Percentiles rank a stretch among this genome's conserved stretches.
These are phyloP conservation scores for Corylus americana DNA, from an alignment of 306 rosid genomes.

Conservation along the genomic window DNA sequence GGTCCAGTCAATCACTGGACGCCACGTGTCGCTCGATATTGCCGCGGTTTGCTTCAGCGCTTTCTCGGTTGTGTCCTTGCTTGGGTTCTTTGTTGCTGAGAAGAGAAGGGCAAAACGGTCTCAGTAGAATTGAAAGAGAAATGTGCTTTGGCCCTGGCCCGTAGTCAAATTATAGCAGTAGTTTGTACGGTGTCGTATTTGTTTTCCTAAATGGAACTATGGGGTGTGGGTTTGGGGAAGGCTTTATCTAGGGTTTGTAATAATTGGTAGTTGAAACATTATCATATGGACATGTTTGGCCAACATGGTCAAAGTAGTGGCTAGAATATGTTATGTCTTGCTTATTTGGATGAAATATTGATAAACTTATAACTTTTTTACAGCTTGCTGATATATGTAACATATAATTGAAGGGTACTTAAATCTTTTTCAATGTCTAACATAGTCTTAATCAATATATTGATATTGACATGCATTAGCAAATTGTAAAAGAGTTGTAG, in stretches of 20 bases:
- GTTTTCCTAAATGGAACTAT: background rate
- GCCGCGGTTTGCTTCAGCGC: conserved; percentile 72
- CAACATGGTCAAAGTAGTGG: background rate
- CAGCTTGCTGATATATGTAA: no score
- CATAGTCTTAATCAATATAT: no score
- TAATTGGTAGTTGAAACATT: no score
- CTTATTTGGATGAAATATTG: background rate
- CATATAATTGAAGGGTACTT: no score
- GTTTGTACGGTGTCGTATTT: background rate
- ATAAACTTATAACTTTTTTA: no score
- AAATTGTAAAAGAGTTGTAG: no score
- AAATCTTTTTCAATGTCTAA: no score
- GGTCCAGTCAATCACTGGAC: conserved; percentile 65
- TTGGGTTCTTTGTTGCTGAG: conserved; percentile 60
- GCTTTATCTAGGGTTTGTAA: background rate
- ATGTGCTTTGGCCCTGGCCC: background rate
- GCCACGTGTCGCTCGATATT: conserved; percentile 75
- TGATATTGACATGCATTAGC: no score
- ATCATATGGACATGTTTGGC: background rate
- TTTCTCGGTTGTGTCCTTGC: conserved; percentile 69
- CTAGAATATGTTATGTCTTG: background rate
- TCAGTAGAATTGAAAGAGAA: conserved; percentile 15
- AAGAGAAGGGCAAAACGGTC: conserved; percentile 57
- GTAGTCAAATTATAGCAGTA: background rate
- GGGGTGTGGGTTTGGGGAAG: background rate